A percentile compares a stretch with the other conserved stretches of the same genome.
phyloP scores from a whole-genome alignment of 192 early-diverging fungal species.

The Pilobolus umbonatus region DNA sequence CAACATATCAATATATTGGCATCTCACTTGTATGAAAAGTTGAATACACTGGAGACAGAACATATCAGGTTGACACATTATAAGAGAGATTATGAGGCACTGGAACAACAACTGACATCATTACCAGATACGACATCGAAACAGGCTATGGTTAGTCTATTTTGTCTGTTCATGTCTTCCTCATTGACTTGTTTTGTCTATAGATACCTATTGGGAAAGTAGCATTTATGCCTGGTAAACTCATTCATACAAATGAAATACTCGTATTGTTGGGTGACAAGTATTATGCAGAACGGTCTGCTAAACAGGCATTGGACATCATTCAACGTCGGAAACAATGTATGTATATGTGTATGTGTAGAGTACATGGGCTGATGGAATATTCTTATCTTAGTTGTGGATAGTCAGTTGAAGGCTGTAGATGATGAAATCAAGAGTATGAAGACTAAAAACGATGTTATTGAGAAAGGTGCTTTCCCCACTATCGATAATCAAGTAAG shows the following conservation, averaged over 20 bases:
- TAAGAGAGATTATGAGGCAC: constrained; percentile 49
- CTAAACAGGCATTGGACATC: constrained; percentile 67
- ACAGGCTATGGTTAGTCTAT: constrained; percentile 47
- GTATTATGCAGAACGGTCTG: constrained; percentile 84
- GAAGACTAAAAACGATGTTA: constrained; percentile 16
- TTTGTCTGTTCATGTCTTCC: not conserved
- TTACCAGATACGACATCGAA: constrained; percentile 44
- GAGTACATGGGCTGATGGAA: not conserved
- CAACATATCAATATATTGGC: not conserved
- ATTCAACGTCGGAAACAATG: constrained; percentile 64
- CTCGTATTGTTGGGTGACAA: constrained; percentile 86
- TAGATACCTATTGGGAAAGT: constrained; percentile 80
- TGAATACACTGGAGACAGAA: constrained; percentile 10
- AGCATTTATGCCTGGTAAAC: constrained; percentile 82
- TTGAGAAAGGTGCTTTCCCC: constrained; percentile 10
- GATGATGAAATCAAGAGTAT: constrained; percentile 47
- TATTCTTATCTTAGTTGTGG: constrained; percentile 31
- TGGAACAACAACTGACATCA: constrained; percentile 41
- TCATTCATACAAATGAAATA: constrained; percentile 93
- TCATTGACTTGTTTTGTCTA: not conserved
- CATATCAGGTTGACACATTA: constrained; percentile 50
- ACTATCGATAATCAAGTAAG: constrained; percentile 14
- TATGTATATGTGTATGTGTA: too few species aligned
- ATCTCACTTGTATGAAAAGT: constrained; percentile 2
- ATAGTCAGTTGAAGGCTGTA: constrained; percentile 43